Conservation (phyloP, 257 asterid genomes). For the Ligustrum vulgare region DNA sequence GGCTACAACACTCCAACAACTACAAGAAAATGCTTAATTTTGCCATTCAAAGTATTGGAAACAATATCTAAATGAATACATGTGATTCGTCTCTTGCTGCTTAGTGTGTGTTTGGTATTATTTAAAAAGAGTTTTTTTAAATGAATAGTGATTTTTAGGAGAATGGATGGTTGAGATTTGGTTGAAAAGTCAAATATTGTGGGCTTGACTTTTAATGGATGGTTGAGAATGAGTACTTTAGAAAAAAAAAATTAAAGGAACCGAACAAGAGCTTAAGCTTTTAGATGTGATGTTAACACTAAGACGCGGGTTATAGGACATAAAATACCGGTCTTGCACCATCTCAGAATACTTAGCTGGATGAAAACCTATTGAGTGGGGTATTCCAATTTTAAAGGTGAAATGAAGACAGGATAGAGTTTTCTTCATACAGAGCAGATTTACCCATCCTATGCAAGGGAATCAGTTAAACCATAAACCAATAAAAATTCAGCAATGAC, state of each 20-base stretch:
- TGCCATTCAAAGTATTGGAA: neutral
- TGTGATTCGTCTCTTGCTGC: neutral
- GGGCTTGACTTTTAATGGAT: too few relatives aligned
- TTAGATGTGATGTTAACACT: neutral
- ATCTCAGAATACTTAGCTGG: slow-evolving; percentile 6
- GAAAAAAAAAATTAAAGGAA: too few relatives aligned
- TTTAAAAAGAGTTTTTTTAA: too few relatives aligned
- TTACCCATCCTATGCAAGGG: slow-evolving; percentile 12
- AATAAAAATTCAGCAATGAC: slow-evolving; percentile 2
- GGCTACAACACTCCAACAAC: neutral
- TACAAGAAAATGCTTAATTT: neutral
- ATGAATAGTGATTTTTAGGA: too few relatives aligned
- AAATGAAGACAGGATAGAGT: neutral
- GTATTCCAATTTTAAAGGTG: slow-evolving; percentile 1
- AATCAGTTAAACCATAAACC: neutral
- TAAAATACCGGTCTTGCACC: neutral
- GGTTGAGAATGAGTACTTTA: too few relatives aligned
- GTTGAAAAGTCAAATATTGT: too few relatives aligned
- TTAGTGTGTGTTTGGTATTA: too few relatives aligned
- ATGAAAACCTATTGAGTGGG: neutral
- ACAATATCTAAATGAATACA: neutral
- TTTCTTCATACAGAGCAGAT: slow-evolving; percentile 4
- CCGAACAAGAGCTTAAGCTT: too few relatives aligned
- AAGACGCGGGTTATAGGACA: neutral
- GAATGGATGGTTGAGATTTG: too few relatives aligned